These are phyloP conservation scores for Sextonia rubra DNA, from an alignment of 164 flowering plant genomes.

Conservation along the genomic window DNA sequence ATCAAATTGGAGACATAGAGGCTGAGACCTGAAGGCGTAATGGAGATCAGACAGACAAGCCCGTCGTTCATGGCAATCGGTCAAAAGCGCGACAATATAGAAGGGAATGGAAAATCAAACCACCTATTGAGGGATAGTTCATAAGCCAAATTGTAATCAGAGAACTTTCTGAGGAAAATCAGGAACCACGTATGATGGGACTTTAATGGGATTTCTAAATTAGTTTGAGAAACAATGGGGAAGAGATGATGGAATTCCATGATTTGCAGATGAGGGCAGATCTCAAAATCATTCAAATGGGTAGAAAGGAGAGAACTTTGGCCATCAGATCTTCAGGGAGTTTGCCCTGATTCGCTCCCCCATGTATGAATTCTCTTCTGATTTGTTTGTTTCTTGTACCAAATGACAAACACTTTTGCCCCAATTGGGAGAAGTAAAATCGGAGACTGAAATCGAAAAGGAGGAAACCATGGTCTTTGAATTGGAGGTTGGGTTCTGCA, in stretches of 20 bases:
- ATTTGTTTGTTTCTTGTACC: neutral
- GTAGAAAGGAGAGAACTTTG: constrained; percentile 3
- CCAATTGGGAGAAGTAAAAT: neutral
- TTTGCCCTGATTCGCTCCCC: constrained; percentile 3
- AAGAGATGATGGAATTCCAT: constrained; percentile 8
- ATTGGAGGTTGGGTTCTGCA: neutral
- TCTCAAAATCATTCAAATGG: constrained; percentile 5
- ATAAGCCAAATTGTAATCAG: neutral
- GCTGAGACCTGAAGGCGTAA: neutral
- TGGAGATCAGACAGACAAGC: constrained; percentile 2
- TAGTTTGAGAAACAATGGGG: neutral
- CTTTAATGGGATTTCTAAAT: neutral
- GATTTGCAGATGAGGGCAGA: constrained; percentile 5
- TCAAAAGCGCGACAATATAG: neutral
- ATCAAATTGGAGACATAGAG: neutral
- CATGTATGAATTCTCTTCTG: neutral
- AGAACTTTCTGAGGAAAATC: constrained; percentile 2
- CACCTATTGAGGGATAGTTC: neutral
- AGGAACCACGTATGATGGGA: constrained; percentile 1
- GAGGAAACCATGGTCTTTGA: neutral
- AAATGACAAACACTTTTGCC: neutral
- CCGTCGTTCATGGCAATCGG: constrained; percentile 6
- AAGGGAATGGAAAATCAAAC: neutral
- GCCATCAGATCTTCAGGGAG: constrained; percentile 6
- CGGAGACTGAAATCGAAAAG: neutral